Percentiles rank a stretch among this genome's conserved stretches.
Evolutionary conservation across 805 yeast genomes (phyloP).

Genomic region (Zygotorulaspora florentina): DNA sequence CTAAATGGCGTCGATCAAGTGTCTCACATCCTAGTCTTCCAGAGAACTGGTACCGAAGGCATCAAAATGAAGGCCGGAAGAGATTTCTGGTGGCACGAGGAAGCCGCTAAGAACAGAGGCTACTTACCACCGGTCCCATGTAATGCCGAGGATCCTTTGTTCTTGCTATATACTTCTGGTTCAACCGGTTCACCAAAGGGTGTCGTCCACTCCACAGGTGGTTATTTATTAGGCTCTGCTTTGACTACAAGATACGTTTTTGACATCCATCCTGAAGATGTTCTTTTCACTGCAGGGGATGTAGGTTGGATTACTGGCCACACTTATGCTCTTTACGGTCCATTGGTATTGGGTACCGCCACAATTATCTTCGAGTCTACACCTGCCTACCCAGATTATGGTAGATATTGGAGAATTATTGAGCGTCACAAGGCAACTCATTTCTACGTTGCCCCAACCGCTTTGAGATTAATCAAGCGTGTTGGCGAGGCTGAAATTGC

Average conservation of each 20-base stretch:
- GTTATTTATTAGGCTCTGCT: conserved; percentile 88
- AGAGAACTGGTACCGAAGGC: conserved; percentile 75
- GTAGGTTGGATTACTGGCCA: conserved; percentile 99
- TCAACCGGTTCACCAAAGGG: conserved; percentile 99
- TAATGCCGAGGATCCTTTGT: conserved; percentile 89
- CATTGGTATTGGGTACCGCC: conserved; percentile 81
- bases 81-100: conserved; percentile 96
- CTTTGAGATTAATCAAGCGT: conserved; percentile 82
- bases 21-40: conserved; percentile 77
- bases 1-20: conserved; percentile 68
- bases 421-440: conserved; percentile 89
- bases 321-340: conserved; percentile 93
- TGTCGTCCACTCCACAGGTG: conserved; percentile 92
- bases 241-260: conserved; percentile 89
- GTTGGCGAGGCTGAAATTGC: conserved; percentile 84
- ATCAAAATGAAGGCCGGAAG: conserved; percentile 74
- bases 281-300: conserved; percentile 94
- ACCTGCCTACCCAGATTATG: conserved; percentile 92
- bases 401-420: conserved; percentile 95
- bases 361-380: conserved; percentile 95
- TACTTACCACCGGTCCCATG: conserved; percentile 87
- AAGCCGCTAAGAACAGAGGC: conserved; percentile 70
- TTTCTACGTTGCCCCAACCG: conserved; percentile 98
- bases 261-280: conserved; percentile 85
- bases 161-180: conserved; percentile 94